Evolutionary conservation across 768 basidiomycete genomes (phyloP), one percentile per base, ranked within the genome.

Genomic region (Boletus reticulatus): DNA sequence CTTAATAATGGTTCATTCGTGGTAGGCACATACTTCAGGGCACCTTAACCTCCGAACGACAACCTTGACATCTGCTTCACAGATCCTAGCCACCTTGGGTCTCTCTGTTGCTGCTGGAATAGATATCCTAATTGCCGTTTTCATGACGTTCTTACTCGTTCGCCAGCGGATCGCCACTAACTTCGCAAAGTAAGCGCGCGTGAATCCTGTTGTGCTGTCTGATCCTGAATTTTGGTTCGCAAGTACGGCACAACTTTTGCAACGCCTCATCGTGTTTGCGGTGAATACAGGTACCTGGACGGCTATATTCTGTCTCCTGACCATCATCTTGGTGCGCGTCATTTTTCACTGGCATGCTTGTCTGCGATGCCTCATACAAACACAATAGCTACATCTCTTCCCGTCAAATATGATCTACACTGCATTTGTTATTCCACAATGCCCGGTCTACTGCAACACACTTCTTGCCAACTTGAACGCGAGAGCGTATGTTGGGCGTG

Each of bases 101-200:
- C 41, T 60, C 31, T 9, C 36, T 16, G 16, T 55, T n/a, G 17
- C 39, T 7, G 41, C 51, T 1, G 59, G 11, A 4, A 17, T 39
- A 24, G 59, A 60, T 17, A 1, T 60, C 14, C 5, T 60, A 19
- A 60, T 61, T 6, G 48, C 58, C 8, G 24, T 44, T 4, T 46
- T 9, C 6, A 12, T 60, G 48, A 55, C 43, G 4, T 44, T 27
- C 34, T 17, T 56, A 11, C 49, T 60, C 3, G 1, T 56, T 11
- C 49, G 53, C 16, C 7, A 37, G 4, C 44, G 39, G 17, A 4
- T 9, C 0, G 9, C 22, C 13, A 32, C 38, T n/a, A n/a, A 39
- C 3, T 39, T n/a, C 14, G 38, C 17, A n/a, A 16, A 13, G 38
- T 39, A n/a, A 39, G 38, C 17, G 14, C 27, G 27, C 27, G 9